Percentiles rank a stretch among this genome's conserved stretches.
Conservation (phyloP, 2,329 filamentous ascomycete species). For the Fusarium sp. region DNA sequence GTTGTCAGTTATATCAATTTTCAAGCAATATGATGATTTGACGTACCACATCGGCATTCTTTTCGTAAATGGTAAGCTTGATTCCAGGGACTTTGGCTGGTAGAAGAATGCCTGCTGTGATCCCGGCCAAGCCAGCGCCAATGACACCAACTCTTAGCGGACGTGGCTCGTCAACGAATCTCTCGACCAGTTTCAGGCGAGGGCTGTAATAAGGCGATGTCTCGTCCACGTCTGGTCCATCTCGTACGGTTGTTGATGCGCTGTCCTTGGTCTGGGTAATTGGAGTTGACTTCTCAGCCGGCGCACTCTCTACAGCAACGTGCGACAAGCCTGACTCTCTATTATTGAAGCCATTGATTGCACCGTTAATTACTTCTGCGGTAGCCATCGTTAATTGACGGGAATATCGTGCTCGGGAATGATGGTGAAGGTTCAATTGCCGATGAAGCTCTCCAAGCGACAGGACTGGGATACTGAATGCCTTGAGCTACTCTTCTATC, state of each 20-base stretch:
- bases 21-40: too few species aligned
- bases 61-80: constrained; percentile 73
- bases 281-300: constrained; percentile 9
- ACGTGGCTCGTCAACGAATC: constrained; percentile 50
- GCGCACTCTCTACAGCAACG: constrained; percentile 1
- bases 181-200: constrained; percentile 43
- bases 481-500: constrained; percentile 3
- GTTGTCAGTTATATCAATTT: background rate
- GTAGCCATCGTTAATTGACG: constrained; percentile 14
- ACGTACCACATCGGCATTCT: constrained; percentile 73
- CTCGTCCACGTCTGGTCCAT: constrained; percentile 30
- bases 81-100: constrained; percentile 76
- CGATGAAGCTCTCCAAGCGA: background rate
- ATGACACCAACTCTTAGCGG: constrained; percentile 50
- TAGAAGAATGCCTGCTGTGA: constrained; percentile 70
- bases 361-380: constrained; percentile 12
- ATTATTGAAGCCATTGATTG: background rate
- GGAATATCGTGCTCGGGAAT: background rate
- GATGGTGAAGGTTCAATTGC: background rate
- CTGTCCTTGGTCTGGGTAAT: background rate
- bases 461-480: background rate
- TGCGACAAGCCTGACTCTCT: constrained; percentile 6
- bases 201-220: constrained; percentile 37
- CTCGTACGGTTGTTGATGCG: background rate
- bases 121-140: constrained; percentile 51